These are phyloP conservation scores for Chlorella sp. DNA, from an alignment of 139 green algal genomes.

Conservation along the genomic window DNA sequence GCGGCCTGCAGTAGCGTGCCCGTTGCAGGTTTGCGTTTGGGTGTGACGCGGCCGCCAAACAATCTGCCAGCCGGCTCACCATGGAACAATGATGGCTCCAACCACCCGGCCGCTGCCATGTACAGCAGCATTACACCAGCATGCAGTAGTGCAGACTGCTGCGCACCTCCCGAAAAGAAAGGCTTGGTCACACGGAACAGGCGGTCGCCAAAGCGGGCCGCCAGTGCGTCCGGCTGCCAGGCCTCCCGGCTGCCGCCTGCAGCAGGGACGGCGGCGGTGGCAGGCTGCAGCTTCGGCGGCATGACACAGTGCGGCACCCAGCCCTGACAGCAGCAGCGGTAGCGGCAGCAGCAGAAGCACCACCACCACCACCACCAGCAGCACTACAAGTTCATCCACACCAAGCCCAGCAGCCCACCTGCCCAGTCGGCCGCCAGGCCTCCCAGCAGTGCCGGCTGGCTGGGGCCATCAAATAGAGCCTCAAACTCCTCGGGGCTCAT, in stretches of 20 bases:
- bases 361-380: not conserved
- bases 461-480: slow-evolving; percentile 67
- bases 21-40: no score
- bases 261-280: no score
- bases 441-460: slow-evolving; percentile 80
- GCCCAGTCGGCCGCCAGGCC: slow-evolving; percentile 16
- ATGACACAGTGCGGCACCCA: no score
- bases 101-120: no score
- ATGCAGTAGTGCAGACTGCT: no score
- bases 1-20: no score
- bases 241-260: not conserved
- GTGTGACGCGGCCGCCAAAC: no score
- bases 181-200: slow-evolving; percentile 33
- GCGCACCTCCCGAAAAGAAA: slow-evolving; percentile 3
- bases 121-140: no score
- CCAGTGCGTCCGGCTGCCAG: slow-evolving; percentile 8
- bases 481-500: slow-evolving; percentile 76
- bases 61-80: no score
- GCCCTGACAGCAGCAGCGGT: no score
- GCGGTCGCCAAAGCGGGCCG: not conserved
- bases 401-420: not conserved
- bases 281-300: not conserved
- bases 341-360: not conserved
- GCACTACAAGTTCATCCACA: not conserved
- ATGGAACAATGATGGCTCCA: no score